Base-by-base conservation (phyloP, 164 flowering plant genomes). In the Magnolia sinica region DNA sequence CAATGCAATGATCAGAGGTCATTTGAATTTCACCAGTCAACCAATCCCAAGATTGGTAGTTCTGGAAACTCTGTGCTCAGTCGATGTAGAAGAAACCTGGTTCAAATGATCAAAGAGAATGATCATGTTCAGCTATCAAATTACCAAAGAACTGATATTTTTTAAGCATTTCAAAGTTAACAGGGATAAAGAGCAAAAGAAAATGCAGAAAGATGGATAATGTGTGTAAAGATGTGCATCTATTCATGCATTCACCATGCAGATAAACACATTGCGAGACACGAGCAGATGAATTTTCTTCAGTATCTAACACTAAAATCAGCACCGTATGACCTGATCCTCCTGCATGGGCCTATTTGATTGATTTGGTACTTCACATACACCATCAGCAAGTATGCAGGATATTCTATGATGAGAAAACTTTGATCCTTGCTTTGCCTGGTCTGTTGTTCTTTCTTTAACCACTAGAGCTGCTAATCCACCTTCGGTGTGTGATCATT, bases 71-170 rank as follows among this genome's bases (percentile, higher is more conserved):
- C 81, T 63, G 81, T 77, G 85, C 93, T 91, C 83, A 96, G 68
- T 68, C 89, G 85, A 79, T 96, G 96, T 72, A 96, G 98, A 70
- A 94, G 85, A 82, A 90, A 84, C 90, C 99, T 96, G 80, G 37
- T 71, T 59, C 68, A 20, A 58, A 1, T 63, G 72, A 72, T 59
- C 52, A 50, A 10, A 65, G 29, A 72, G 50, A 67, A 51, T 9
- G 45, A 16, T 22, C 51, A 64, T 18, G 66, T 64, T 59, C 22
- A 72, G 63, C 58, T 1, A 51, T 51, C 19, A 70, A 72, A 73
- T n/a, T n/a, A 51, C 8, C 20, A 4, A 68, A 71, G 27, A 49
- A 52, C 2, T 1, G 52, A 20, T 16, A 27, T 24, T 55, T 13
- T 55, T 9, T 55, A 55, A 55, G 61, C 58, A 70, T 1, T 49